These are phyloP conservation scores for Oryza punctata DNA, from an alignment of 176 grass and related monocot genomes.

Conservation along the genomic window DNA sequence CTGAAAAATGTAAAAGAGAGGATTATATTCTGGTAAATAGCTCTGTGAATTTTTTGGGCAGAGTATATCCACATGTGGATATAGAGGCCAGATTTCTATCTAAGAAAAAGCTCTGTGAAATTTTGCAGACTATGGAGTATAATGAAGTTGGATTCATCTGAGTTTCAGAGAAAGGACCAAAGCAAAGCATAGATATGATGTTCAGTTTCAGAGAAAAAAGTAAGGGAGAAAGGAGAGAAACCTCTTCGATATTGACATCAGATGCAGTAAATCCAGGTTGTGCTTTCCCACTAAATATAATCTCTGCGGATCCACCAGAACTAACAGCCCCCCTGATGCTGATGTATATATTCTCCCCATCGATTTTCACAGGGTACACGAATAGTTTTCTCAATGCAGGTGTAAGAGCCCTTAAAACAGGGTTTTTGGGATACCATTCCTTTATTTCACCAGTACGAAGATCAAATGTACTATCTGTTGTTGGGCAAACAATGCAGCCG, in stretches of 20 bases:
- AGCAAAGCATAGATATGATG: not conserved
- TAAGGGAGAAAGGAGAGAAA: constrained; percentile 25
- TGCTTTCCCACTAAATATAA: constrained; percentile 88
- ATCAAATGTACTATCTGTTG: constrained; percentile 95
- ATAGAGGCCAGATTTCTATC: too few species aligned
- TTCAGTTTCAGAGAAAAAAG: not conserved
- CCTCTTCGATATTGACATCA: constrained; percentile 98
- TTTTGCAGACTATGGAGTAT: not conserved
- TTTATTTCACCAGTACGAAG: constrained; percentile 87
- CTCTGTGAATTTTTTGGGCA: not conserved
- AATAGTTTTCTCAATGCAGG: constrained; percentile 81
- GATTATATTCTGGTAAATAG: not conserved
- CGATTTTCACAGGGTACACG: constrained; percentile 69
- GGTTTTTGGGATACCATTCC: constrained; percentile 97
- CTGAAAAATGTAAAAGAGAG: constrained; percentile 43
- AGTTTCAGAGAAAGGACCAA: not conserved
- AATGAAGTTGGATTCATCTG: not conserved
- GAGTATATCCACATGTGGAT: too few species aligned
- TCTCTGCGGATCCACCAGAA: constrained; percentile 72
- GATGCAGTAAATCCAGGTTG: constrained; percentile 81
- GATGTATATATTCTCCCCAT: constrained; percentile 85
- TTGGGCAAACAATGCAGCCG: constrained; percentile 88
- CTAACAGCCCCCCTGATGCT: constrained; percentile 54
- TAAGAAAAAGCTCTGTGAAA: not conserved
- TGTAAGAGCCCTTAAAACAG: constrained; percentile 86